Conservation (phyloP, 2,329 filamentous ascomycete genomes). For the Nemania abortiva region DNA sequence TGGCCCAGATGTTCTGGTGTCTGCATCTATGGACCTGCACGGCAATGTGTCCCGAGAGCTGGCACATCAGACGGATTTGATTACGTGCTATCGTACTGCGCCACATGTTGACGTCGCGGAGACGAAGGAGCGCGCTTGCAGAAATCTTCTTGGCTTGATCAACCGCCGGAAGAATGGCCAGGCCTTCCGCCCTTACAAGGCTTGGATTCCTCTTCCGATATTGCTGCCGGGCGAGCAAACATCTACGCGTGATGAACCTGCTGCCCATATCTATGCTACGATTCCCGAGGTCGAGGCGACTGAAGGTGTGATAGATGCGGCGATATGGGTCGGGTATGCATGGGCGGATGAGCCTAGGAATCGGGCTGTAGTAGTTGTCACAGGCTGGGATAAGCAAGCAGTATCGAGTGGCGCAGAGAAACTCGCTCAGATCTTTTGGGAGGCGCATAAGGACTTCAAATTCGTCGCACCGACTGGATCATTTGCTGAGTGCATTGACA, state of each 20-base stretch:
- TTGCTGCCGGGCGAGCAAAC: constrained; percentile 67
- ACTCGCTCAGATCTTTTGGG: constrained; percentile 63
- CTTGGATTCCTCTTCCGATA: constrained; percentile 65
- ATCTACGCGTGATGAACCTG: constrained; percentile 65
- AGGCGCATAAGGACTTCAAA: constrained; percentile 59
- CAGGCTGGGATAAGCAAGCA: constrained; percentile 60
- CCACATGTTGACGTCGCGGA: constrained; percentile 64
- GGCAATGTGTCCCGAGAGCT: constrained; percentile 65
- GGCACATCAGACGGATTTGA: constrained; percentile 62
- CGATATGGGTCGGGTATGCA: constrained; percentile 67
- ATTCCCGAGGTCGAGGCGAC: constrained; percentile 58
- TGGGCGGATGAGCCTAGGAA: constrained; percentile 68
- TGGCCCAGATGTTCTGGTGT: constrained; percentile 61
- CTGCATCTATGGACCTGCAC: constrained; percentile 68
- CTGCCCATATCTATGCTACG: constrained; percentile 62
- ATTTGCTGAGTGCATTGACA: constrained; percentile 60
- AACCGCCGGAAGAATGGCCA: constrained; percentile 38
- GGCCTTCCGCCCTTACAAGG: constrained; percentile 59
- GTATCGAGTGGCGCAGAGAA: constrained; percentile 57
- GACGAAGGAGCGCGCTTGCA: constrained; percentile 64
- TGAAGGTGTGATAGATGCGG: constrained; percentile 61
- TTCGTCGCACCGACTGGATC: constrained; percentile 65
- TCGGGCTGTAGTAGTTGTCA: constrained; percentile 62
- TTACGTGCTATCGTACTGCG: constrained; percentile 66
- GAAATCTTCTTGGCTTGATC: constrained; percentile 60